These are phyloP conservation scores for Picea glauca DNA, from an alignment of 75 land plant genomes.

Conservation along the genomic window DNA sequence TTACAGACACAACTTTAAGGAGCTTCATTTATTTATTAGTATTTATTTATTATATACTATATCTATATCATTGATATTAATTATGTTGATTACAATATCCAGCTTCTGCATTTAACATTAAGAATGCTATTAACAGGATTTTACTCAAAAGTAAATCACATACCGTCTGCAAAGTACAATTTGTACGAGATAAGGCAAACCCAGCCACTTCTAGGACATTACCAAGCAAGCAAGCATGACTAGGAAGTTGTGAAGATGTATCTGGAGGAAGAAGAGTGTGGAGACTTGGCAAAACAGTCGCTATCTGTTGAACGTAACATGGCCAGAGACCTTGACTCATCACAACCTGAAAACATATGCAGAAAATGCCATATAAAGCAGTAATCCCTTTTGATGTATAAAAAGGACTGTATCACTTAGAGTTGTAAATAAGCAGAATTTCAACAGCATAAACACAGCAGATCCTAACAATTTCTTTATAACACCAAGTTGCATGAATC, in stretches of 20 bases:
- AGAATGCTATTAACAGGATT: not conserved
- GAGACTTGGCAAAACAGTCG: constrained; percentile 40
- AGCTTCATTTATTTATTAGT: too few relatives aligned
- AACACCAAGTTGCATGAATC: too few relatives aligned
- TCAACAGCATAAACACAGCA: not conserved
- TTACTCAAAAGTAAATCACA: not conserved
- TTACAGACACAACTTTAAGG: too few relatives aligned
- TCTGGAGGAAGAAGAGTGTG: constrained; percentile 50
- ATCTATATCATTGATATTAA: too few relatives aligned
- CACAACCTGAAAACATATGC: constrained; percentile 52
- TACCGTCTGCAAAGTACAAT: constrained; percentile 60
- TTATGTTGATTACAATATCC: not conserved
- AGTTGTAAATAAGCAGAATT: not conserved
- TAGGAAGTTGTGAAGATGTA: constrained; percentile 53
- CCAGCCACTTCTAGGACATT: constrained; percentile 69
- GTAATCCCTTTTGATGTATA: not conserved
- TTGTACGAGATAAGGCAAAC: constrained; percentile 41
- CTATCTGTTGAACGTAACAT: constrained; percentile 68
- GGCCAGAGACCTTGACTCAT: constrained; percentile 39
- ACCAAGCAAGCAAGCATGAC: constrained; percentile 85
- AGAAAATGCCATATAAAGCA: not conserved
- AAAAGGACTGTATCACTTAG: not conserved
- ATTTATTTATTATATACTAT: too few relatives aligned
- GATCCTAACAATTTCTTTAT: not conserved
- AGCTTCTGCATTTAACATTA: not conserved